These are phyloP conservation scores for Claviceps africana DNA, from an alignment of 2,329 filamentous ascomycete species.

Conservation along the genomic window DNA sequence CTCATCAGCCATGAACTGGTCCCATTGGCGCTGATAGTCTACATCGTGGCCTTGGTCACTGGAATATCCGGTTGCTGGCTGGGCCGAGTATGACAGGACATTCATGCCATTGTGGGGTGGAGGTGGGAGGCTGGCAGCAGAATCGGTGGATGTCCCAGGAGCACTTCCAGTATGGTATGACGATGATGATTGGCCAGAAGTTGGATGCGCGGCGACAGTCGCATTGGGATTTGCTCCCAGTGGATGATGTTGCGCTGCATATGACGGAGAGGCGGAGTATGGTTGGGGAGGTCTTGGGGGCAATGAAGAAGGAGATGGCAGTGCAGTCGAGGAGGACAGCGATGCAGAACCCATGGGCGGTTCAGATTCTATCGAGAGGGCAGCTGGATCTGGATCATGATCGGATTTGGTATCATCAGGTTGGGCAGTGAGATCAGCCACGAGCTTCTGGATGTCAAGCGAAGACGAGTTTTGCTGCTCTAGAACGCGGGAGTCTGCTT, in stretches of 20 bases:
- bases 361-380: slow-evolving; percentile 14
- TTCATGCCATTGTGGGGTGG: slow-evolving; percentile 17
- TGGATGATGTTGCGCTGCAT: slow-evolving; percentile 24
- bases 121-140: slow-evolving; percentile 17
- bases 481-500: slow-evolving; percentile 14
- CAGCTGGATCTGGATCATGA: slow-evolving; percentile 17
- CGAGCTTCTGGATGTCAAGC: slow-evolving; percentile 25
- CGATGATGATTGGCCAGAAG: slow-evolving; percentile 20
- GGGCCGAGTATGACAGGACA: slow-evolving; percentile 14
- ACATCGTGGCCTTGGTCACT: slow-evolving; percentile 21
- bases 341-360: slow-evolving; percentile 15
- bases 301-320: slow-evolving; percentile 28
- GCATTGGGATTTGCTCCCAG: slow-evolving; percentile 17
- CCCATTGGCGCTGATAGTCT: slow-evolving; percentile 52
- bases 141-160: slow-evolving; percentile 19
- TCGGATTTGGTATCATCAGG: slow-evolving; percentile 17
- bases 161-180: slow-evolving; percentile 20
- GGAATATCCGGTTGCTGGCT: slow-evolving; percentile 13
- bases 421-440: slow-evolving; percentile 27
- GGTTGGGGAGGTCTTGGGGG: slow-evolving; percentile 32
- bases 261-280: slow-evolving; percentile 22
- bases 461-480: slow-evolving; percentile 18
- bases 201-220: slow-evolving; percentile 17
- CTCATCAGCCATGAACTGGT: slow-evolving; percentile 60
- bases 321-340: slow-evolving; percentile 17